Evolutionary conservation across 441 rosid species (phyloP).

Genomic region (Biscutella laevigata): DNA sequence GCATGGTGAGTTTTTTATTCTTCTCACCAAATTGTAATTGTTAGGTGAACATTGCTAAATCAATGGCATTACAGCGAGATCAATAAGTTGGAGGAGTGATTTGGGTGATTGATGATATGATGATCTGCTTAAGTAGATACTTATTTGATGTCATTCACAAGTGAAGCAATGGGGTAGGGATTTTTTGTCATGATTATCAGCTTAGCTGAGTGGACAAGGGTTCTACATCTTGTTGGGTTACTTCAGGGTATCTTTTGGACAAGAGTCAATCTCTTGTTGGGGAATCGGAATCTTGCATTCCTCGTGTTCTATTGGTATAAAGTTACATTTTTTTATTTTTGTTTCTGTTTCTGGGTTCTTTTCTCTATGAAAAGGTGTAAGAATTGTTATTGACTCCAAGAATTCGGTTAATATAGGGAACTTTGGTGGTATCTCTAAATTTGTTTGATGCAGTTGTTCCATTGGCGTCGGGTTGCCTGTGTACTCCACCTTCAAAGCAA

Average conservation of each 20-base stretch:
- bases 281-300: conserved; percentile 1
- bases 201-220: not conserved
- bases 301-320: not conserved
- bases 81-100: not conserved
- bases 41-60: not conserved
- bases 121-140: conserved; percentile 2
- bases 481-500: conserved; percentile 57
- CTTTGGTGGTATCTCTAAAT: not conserved
- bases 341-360: not conserved
- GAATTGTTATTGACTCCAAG: not conserved
- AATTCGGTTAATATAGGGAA: not conserved
- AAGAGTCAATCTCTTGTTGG: not conserved
- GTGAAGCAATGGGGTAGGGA: not conserved
- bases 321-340: not conserved
- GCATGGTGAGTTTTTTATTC: conserved; percentile 42
- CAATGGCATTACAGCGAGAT: not conserved
- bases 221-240: not conserved
- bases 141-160: no score
- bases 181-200: not conserved
- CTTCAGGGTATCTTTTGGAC: conserved; percentile 2
- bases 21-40: not conserved
- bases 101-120: not conserved
- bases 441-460: conserved; percentile 38
- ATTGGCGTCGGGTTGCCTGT: conserved; percentile 49
- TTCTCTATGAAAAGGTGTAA: not conserved